These are phyloP conservation scores for Coniochaeta sp. DNA, from an alignment of 2,329 filamentous ascomycete species.

Conservation along the genomic window DNA sequence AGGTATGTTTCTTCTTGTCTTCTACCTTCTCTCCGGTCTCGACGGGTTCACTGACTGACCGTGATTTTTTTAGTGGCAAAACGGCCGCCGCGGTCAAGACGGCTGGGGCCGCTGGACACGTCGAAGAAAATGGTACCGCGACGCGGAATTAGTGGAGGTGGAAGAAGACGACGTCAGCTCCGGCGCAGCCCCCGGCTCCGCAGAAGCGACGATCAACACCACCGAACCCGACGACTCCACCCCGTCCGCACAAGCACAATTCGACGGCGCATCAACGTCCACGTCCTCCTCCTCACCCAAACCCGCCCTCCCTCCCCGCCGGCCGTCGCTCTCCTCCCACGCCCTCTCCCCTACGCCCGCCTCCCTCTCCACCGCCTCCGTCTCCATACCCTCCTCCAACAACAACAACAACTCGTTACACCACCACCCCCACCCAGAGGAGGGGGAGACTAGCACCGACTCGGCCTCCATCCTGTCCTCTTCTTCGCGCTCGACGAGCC, in stretches of 20 bases:
- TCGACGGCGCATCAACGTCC: constrained; percentile 9
- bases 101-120: constrained; percentile 94
- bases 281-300: not conserved
- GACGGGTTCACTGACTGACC: constrained; percentile 45
- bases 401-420: not conserved
- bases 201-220: constrained; percentile 16
- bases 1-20: constrained; percentile 45
- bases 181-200: constrained; percentile 26
- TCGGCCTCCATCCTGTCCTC: constrained; percentile 39
- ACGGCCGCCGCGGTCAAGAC: constrained; percentile 75
- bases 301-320: constrained; percentile 5
- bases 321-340: constrained; percentile 3
- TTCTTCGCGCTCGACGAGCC: constrained; percentile 38
- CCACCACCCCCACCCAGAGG: too few species aligned
- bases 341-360: constrained; percentile 4
- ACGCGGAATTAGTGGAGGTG: constrained; percentile 84
- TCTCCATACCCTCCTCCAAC: not conserved
- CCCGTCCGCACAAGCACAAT: constrained; percentile 10
- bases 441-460: too few species aligned
- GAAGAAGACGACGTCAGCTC: constrained; percentile 28
- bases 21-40: constrained; percentile 42
- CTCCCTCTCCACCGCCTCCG: constrained; percentile 2
- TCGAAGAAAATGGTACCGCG: constrained; percentile 90
- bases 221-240: constrained; percentile 5
- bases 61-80: constrained; percentile 64